A percentile compares a stretch with the other conserved stretches of the same genome.
Conservation (phyloP, 495 filamentous ascomycete genomes). For the Cercophora scortea region DNA sequence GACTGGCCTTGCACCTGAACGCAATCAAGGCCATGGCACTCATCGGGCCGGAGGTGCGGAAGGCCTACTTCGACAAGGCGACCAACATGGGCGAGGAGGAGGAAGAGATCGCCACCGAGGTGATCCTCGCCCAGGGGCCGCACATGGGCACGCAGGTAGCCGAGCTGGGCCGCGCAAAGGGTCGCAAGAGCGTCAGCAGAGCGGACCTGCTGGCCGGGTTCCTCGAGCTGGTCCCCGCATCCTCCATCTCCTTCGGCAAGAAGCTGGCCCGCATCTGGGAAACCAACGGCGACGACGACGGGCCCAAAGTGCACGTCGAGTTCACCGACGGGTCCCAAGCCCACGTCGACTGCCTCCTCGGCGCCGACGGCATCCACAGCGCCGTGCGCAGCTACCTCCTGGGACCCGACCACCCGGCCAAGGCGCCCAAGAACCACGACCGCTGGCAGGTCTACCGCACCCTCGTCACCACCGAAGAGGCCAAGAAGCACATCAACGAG, state of each 20-base stretch:
- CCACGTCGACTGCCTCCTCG: constrained; percentile 29
- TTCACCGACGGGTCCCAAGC: constrained; percentile 28
- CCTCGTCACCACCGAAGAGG: constrained; percentile 24
- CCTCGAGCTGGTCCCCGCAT: constrained; percentile 18
- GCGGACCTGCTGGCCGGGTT: constrained; percentile 27
- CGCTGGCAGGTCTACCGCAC: constrained; percentile 38
- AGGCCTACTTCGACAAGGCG: constrained; percentile 29
- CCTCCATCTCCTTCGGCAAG: constrained; percentile 22
- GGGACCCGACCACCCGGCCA: constrained; percentile 28
- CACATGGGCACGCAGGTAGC: constrained; percentile 23
- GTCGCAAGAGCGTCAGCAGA: constrained; percentile 28
- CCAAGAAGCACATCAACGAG: constrained; percentile 17
- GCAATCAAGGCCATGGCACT: constrained; percentile 29
- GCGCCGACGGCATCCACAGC: constrained; percentile 42
- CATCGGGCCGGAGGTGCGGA: constrained; percentile 22
- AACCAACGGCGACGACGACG: constrained; percentile 3
- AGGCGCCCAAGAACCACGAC: constrained; percentile 31
- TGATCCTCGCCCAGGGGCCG: constrained; percentile 26
- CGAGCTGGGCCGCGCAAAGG: constrained; percentile 31
- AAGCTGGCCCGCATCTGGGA: constrained; percentile 17
- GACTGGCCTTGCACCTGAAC: constrained; percentile 30
- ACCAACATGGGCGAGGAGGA: constrained; percentile 22
- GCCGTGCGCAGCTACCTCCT: constrained; percentile 31
- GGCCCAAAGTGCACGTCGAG: constrained; percentile 13
- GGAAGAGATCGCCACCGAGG: constrained; percentile 26